Base-by-base conservation (phyloP, 148 eudicot genomes). In the Amaranthus palmeri region DNA sequence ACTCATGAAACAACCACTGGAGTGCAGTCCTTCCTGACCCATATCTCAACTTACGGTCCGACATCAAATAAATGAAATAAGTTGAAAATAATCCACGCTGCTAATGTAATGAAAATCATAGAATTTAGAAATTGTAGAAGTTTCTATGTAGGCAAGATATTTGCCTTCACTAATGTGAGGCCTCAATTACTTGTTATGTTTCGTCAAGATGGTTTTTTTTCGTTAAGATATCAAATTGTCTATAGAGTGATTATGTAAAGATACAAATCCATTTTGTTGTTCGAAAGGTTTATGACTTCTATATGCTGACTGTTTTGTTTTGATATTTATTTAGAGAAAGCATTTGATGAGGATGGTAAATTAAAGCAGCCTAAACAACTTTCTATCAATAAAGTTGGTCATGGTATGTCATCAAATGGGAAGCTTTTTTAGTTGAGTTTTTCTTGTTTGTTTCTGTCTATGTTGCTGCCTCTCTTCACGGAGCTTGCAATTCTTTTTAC, bases 301-400 rank as follows among this genome's bases (percentile, higher is more conserved):
- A 62, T 54, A 14, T 76, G 68, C 60, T 81, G 68, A 46, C 56
- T 67, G 12, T 72, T 18, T 36, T 75, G 14, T 67, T 69, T 61
- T 67, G 25, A 5, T 73, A 51, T 58, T 48, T 80, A 45, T 49
- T 70, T 85, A 95, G 99, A 95, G 71, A 95, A 88, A 85, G 99
- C 99, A 52, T 95, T 95, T 75, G 88, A 90, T 69, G 93, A 88
- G 8, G 89, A 86, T 61, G 93, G 97, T 18, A 85, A 80, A 69
- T 81, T 95, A 58, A 95, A 86, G 87, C 99, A 95, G 80, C 89
- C 96, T 49, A 95, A 95, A 77, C 81, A 88, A 83, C 76, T 95
- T 40, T 95, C 99, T 43, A 95, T 91, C 70, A 95, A 95, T 80
- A 95, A 95, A 87, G 99, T 92, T 85, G 99, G 99, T 73, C 99